Evolutionary conservation across 371 early-diverging fungal genomes (phyloP).

Genomic region (Circinella umbellata): DNA sequence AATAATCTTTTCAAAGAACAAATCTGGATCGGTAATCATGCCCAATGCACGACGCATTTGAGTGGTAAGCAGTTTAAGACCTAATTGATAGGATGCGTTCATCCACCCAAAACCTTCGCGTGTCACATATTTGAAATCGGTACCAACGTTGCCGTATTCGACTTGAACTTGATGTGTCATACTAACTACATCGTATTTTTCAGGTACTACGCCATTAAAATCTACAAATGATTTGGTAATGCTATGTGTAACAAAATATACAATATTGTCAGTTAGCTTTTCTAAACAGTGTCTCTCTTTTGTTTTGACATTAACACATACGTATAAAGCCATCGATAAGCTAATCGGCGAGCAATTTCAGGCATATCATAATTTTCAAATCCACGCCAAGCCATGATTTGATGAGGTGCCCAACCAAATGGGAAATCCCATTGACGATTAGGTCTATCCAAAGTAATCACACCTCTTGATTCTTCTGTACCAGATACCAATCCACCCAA

Average conservation of each 20-base stretch:
- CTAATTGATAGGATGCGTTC: conserved; percentile 93
- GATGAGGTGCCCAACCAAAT: conserved; percentile 98
- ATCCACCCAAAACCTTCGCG: conserved; percentile 99
- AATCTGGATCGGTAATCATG: conserved; percentile 79
- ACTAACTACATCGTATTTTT: conserved; percentile 92
- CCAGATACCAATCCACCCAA: conserved; percentile 89
- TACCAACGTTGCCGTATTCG: conserved; percentile 96
- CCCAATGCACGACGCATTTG: conserved; percentile 88
- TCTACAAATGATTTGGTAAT: conserved; percentile 95
- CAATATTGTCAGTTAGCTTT: background rate
- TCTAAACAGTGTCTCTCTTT: background rate
- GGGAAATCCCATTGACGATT: conserved; percentile 98
- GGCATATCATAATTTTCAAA: conserved; percentile 83
- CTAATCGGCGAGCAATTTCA: conserved; percentile 79
- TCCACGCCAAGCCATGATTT: conserved; percentile 95
- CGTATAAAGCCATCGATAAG: conserved; percentile 96
- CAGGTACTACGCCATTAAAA: conserved; percentile 97
- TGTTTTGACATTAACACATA: conserved; percentile 35
- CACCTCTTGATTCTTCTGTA: conserved; percentile 86
- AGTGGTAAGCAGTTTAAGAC: conserved; percentile 76
- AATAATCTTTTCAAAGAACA: conserved; percentile 59
- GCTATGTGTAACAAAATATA: conserved; percentile 24
- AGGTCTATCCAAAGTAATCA: conserved; percentile 79
- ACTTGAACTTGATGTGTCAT: conserved; percentile 92
- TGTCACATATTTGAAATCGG: conserved; percentile 93